Percentiles rank a stretch among this genome's conserved stretches.
Evolutionary conservation across 2,329 filamentous ascomycete genomes (phyloP).

Genomic region (Hysterium pulicare): DNA sequence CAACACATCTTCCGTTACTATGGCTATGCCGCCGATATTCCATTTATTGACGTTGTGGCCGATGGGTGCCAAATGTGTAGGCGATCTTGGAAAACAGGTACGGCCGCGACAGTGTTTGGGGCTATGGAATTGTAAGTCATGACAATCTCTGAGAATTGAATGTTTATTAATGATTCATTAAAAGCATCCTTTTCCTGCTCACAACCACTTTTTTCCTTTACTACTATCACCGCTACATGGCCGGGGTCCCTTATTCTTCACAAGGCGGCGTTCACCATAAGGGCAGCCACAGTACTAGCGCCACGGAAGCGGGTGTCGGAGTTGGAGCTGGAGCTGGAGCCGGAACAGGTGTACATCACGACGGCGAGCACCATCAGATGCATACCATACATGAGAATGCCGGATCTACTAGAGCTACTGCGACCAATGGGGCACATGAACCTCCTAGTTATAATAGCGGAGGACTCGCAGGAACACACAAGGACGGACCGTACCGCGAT

Average conservation of each 20-base stretch:
- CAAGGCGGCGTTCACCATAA: not conserved
- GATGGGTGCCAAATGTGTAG: constrained; percentile 11
- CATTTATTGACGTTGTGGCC: constrained; percentile 2
- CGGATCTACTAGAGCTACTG: not conserved
- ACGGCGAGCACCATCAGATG: not conserved
- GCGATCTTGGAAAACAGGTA: constrained; percentile 14
- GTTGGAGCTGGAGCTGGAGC: not conserved
- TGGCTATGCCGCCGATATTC: not conserved
- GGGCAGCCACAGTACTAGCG: not conserved
- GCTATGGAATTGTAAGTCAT: constrained; percentile 15
- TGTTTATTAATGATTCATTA: not conserved
- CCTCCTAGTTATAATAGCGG: too few species aligned
- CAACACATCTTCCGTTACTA: constrained; percentile 14
- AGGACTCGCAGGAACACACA: too few species aligned
- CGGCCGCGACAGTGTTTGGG: constrained; percentile 15
- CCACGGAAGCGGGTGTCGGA: not conserved
- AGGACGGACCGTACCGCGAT: too few species aligned
- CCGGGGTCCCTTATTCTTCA: constrained; percentile 7
- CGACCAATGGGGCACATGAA: not conserved
- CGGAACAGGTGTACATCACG: not conserved
- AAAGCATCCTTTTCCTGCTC: constrained; percentile 18
- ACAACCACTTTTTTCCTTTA: constrained; percentile 17
- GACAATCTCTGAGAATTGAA: not conserved
- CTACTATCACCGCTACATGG: constrained; percentile 19
- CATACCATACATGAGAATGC: not conserved